phyloP scores from a whole-genome alignment of 2,329 filamentous ascomycete species.

The Zymoseptoria crescenta region DNA sequence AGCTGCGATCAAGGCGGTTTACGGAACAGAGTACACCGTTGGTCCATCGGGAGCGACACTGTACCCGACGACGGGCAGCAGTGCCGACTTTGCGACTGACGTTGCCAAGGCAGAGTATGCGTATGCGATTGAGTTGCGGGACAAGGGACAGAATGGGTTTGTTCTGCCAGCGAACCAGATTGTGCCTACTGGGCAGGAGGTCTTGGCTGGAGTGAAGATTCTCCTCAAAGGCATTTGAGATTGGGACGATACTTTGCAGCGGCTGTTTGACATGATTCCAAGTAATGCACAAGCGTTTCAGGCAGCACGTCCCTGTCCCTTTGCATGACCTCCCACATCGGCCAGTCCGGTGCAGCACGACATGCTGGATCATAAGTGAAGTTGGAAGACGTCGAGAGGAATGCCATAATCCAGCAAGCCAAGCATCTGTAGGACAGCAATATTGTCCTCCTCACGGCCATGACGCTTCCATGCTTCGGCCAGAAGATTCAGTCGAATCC shows the following conservation, averaged over 20 bases:
- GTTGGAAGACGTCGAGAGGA: background rate
- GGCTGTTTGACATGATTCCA: background rate
- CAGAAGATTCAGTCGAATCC: background rate
- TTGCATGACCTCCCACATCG: too few species aligned
- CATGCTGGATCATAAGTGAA: background rate
- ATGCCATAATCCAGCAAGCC: background rate
- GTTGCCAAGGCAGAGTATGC: constrained; percentile 36
- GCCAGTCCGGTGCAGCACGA: too few species aligned
- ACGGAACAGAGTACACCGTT: constrained; percentile 36
- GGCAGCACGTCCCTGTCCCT: too few species aligned
- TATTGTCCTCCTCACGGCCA: background rate
- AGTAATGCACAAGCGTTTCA: background rate
- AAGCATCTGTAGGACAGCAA: background rate
- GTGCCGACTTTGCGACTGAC: constrained; percentile 40
- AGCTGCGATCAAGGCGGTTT: constrained; percentile 49
- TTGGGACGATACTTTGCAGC: background rate
- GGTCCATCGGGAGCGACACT: constrained; percentile 48
- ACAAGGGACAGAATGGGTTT: constrained; percentile 43
- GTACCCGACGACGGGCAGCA: constrained; percentile 47
- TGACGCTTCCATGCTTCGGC: background rate
- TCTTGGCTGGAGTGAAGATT: constrained; percentile 35
- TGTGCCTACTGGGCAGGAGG: constrained; percentile 40
- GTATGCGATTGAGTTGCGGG: constrained; percentile 45
- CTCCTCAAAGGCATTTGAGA: background rate
- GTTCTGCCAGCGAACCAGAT: constrained; percentile 45